Base-by-base conservation (phyloP, 345 rosid species). In the Rhodamnia rubescens region DNA sequence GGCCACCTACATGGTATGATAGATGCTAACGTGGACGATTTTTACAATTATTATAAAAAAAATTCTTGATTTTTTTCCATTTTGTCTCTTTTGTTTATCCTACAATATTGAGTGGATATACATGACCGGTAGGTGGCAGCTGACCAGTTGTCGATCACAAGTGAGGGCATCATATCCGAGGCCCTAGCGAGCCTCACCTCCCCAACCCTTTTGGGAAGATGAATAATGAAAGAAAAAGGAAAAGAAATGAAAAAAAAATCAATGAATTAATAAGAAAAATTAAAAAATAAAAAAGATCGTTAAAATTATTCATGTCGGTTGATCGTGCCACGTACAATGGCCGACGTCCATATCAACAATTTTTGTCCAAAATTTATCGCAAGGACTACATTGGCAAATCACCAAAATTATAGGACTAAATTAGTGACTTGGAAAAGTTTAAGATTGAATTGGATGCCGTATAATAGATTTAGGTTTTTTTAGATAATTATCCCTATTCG, bases 1-100 rank as follows among this genome's bases (percentile, higher is more conserved):
- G 0, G 0, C 9, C 8, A n/a, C 16, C 8, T 12, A 12, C 2
- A 4, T 6, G 1, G 1, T 7, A 58, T 0, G 4, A 47, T 8
- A 4, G 49, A 8, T 47, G 49, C 8, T 47, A 8, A 47, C 10
- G 10, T 47, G 49, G 10, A 11, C 1, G 16, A 51, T 14, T 12
- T 51, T 51, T 12, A 51, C 15, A 11, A 50, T 50, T 11, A 7
- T 50, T 50, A 10, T 10, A 10, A 49, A 11, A 50, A 51, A 3
- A 51, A n/a, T 58, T 12, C 2, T 13, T n/a, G 4, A n/a, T 2
- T n/a, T 58, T 58, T 57, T 58, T 58, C 44, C 49, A 47, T 47
- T 47, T 47, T 47, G 49, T 8, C 49, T 8, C 10, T 47, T 47
- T 47, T 47, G 49, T 47, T 47, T 47, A 47, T 58, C 1, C 8